Evolutionary conservation across 2,329 filamentous ascomycete genomes (phyloP).

Genomic region (Fusarium caatingaense): DNA sequence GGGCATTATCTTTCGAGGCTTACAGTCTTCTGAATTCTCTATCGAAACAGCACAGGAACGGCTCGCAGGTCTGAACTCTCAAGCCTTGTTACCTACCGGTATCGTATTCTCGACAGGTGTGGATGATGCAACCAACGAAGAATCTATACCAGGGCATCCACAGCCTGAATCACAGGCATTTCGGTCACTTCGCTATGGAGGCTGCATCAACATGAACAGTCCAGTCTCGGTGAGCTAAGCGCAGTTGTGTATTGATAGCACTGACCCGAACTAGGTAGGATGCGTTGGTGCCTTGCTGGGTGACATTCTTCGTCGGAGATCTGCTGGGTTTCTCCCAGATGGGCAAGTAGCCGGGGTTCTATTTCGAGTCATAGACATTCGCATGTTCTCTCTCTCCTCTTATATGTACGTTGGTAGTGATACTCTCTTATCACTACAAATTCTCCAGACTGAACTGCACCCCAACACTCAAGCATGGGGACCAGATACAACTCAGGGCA

Average conservation of each 20-base stretch:
- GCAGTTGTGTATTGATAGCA: background rate
- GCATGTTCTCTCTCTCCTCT: slow-evolving; percentile 77
- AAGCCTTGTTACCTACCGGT: slow-evolving; percentile 19
- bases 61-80: slow-evolving; percentile 60
- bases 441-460: slow-evolving; percentile 84
- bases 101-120: slow-evolving; percentile 38
- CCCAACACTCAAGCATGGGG: slow-evolving; percentile 84
- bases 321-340: slow-evolving; percentile 70
- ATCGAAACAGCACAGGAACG: slow-evolving; percentile 74
- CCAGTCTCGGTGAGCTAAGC: slow-evolving; percentile 66
- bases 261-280: slow-evolving; percentile 66
- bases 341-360: slow-evolving; percentile 61
- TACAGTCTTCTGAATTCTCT: slow-evolving; percentile 78
- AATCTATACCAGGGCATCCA: slow-evolving; percentile 52
- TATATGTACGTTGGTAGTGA: slow-evolving; percentile 85
- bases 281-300: slow-evolving; percentile 90
- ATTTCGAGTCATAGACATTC: slow-evolving; percentile 72
- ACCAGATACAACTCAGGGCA: slow-evolving; percentile 55
- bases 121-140: slow-evolving; percentile 10
- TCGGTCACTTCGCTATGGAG: slow-evolving; percentile 74
- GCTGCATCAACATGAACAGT: slow-evolving; percentile 80
- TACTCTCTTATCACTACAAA: slow-evolving; percentile 83
- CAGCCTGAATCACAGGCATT: slow-evolving; percentile 64
- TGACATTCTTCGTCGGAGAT: slow-evolving; percentile 73
- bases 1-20: slow-evolving; percentile 66